Base-by-base conservation (phyloP, 2,329 filamentous ascomycete genomes). In the Aspergillus sp. region DNA sequence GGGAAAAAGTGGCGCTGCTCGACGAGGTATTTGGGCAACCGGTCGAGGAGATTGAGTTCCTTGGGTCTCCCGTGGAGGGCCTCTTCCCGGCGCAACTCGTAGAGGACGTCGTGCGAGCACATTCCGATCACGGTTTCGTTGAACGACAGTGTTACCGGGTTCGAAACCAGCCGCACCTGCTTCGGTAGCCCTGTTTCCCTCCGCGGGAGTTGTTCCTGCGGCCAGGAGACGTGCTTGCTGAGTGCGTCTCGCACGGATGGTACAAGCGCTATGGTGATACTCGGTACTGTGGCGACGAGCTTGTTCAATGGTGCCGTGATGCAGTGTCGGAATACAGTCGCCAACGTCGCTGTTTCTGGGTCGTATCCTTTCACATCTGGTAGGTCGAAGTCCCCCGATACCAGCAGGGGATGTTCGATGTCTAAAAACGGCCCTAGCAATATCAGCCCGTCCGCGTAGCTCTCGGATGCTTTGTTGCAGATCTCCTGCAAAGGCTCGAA, bases 1-100 rank as follows among this genome's bases (percentile, higher is more conserved):
- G 91, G 91, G 49, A 86, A 86, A 59, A 88, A 96, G 52, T 91
- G 86, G 5, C 88, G 70, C 62, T 96, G 91, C 60, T 94, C 82
- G 36, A 98, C 75, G 12, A 98, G 59, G 45, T 91, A 80, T 13
- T 78, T 72, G 4, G 82, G 76, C 29, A 88, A 61, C n/a, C 89
- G 67, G 11, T 78, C 75, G 49, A 89, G 68, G 15, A 83, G 48
- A 44, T 83, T 77, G 0, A 69, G 57, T 33, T 78, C 71, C 6
- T 57, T 56, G 0, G 72, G 69, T 30, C 67, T 69, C 1, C 72
- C 73, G 13, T 73, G 71, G 4, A 67, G 60, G 1, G 80, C 68
- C 57, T 93, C 86, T 48, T 89, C 80, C 15, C 72, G 67, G n/a
- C 80, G 72, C 32, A 95, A 64, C 60, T 95, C 86, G 41, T 78